Evolutionary conservation across 108 stramenopile genomes (phyloP), one percentile per base, ranked within the genome.

Genomic region (Mediolabrus comicus): DNA sequence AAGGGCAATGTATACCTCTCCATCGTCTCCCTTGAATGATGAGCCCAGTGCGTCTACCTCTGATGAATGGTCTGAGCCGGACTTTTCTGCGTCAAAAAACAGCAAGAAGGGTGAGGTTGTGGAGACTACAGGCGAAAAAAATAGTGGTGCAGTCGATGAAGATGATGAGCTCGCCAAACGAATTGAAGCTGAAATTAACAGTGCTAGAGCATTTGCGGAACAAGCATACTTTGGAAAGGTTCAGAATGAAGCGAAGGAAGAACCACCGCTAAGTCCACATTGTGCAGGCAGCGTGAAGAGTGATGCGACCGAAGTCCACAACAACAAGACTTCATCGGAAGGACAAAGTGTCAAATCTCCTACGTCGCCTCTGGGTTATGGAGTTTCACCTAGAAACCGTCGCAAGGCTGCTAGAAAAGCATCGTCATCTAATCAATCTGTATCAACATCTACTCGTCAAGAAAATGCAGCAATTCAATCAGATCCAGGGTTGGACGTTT

Each of bases 1-100:
- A 7, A 67, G 71, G 56, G 84, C 87, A 16, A 83, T 79, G 72
- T 53, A 56, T 30, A 71, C 27, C 36, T 46, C 74, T 31, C n/a
- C n/a, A n/a, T n/a, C n/a, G 16, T 43, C 41, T 43, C 41, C 41
- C 16, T 1, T 43, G 16, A 43, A 43, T 43, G 11, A 3, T 17
- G n/a, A n/a, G n/a, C 41, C 41, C 41, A 16, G 2, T 17, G 14
- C 46, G 6, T 49, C 46, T 4, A n/a, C n/a, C n/a, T 22, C 22
- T 49, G 46, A 49, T 5, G 46, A 49, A 22, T 49, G 46, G 46
- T 22, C 46, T 8, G 46, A 49, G 22, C 46, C 46, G 9, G 46
- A 49, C 2, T 49, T 24, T 49, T 24, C 22, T 49, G n/a, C 46
- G 22, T 22, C 46, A 1, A 8, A 1, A 4, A 3, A 22, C 8